Base-by-base conservation (phyloP, 495 filamentous ascomycete species). In the Bathelium albidoporum region DNA sequence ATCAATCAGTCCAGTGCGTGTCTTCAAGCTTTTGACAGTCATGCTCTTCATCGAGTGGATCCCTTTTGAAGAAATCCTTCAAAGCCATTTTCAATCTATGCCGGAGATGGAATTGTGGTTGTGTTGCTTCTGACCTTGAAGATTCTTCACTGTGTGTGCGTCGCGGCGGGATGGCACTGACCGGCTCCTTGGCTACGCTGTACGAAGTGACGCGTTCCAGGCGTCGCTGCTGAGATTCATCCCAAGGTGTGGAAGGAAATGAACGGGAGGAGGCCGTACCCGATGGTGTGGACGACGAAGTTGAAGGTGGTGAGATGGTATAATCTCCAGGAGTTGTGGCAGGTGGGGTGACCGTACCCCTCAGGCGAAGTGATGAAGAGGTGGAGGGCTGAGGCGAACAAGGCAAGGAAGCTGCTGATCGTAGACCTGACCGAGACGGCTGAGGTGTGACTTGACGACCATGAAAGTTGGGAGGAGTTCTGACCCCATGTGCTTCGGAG, bases 381-480 rank as follows among this genome's bases (percentile, higher is more conserved):
- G 49, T 10, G 20, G 22, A 28, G 5, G 49, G 24, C 20, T 55
- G 49, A 28, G 49, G 49, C 16, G 49, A 55, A 55, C 22, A 55
- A 29, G 2, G 49, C 20, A 55, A 24, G 5, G 49, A 55, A 29
- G 24, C 49, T 55, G 16, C 22, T 11, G 49, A 28, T 9, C 49
- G 49, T 28, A 55, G 49, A 2, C 49, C 10, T 28, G 49, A 55
- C 24, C 20, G 20, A 24, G 49, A 55, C 26, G 49, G 2, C 49
- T 55, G 49, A 55, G 49, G 49, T 11, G 49, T 55, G 49, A 29
- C 22, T 29, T 55, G 49, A 29, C 49, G 49, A 55, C 49, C 24
- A 16, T 55, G 49, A 29, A 55, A 55, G 16, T 24, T 55, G 24
- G 49, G 49, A 2, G 49, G 29, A 26, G 49, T 28, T 55, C 49